Base-by-base conservation (phyloP, 1,284 basidiomycete species). In the Termitomyces sp. region DNA sequence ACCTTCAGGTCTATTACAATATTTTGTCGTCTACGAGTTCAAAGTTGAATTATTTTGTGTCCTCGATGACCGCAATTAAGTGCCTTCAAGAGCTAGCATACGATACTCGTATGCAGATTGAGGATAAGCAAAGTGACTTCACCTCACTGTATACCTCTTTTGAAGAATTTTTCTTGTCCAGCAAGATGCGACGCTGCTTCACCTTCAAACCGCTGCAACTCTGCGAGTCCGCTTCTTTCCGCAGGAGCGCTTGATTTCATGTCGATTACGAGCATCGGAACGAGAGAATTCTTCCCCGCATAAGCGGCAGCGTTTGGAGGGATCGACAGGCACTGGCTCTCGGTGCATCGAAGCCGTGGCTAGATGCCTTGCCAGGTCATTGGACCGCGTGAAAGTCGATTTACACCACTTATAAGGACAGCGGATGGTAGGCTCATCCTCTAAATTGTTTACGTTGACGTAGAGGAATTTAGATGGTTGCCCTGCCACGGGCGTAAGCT, bases 231-330 rank as follows among this genome's bases (percentile, higher is more conserved):
- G 57, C 53, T 65, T 67, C 33, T 44, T 55, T 36, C 62, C 58
- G 41, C 66, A 67, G 5, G 66, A 60, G 4, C 53, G 52, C 43
- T 58, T 64, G 5, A 50, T 34, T 54, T 65, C 65, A 50, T 69
- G 68, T 28, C 67, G 62, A 41, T 58, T 61, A 40, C 62, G 62
- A 31, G 68, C 64, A 58, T 70, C 67, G 17, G 58, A 52, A 8
- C 68, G 64, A 44, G 67, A 67, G 13, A 67, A 61, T 21, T 60
- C 54, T 12, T 59, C 58, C n/a, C 63, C 62, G 39, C 67, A 68
- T 31, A 46, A 50, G 21, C 48, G 45, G 43, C 66, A 67, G 9
- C 50, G 17, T 34, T 46, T 58, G 2, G 52, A 47, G 24, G 34
- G 48, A 38, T 61, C 56, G 15, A 39, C 44, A 17, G 26, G 33